Evolutionary conservation across 768 basidiomycete species (phyloP), one percentile per base, ranked within the genome.

Genomic region (Chlorophyllum brunneum): DNA sequence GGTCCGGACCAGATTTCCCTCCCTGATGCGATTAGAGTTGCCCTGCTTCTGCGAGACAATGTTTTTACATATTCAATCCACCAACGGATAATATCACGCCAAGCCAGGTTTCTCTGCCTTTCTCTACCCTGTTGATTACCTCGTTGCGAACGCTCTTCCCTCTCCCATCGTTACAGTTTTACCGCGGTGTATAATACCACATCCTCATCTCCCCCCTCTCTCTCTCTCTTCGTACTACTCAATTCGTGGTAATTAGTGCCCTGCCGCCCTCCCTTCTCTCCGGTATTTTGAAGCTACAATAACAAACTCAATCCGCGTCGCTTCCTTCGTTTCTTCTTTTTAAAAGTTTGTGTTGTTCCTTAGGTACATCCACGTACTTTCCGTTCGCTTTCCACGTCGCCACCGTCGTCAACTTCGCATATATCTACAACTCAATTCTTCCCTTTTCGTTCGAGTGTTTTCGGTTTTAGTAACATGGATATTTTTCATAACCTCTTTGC

Each of bases 81-180:
- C 44, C 42, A 52, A 53, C 30, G 51, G 51, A 53, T 43, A 53
- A 53, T 26, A 39, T 38, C 43, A 45, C 45, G 18, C n/a, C 33
- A 44, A 52, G 36, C 36, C 39, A 30, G 20, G 16, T 36, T 26
- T 27, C 26, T 18, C 8, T 16, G 8, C 20, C 26, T 31, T 23
- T 37, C 23, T 24, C 46, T 26, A 15, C 10, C 37, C 34, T 29
- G 6, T 39, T 39, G n/a, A n/a, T n/a, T n/a, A n/a, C n/a, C n/a
- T 11, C 24, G 3, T 29, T 39, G 27, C 27, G 48, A 40, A 49
- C 48, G 22, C 30, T 40, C 38, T 22, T 16, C 10, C 36, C n/a
- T 20, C 15, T 9, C 11, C 48, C 15, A 2, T 26, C 22, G 2
- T 26, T 47, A 47, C 46, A 6, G 24, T 27, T 24, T 29, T 39